phyloP scores from a whole-genome alignment of 2,329 filamentous ascomycete genomes.

The Botrytis paeoniae region DNA sequence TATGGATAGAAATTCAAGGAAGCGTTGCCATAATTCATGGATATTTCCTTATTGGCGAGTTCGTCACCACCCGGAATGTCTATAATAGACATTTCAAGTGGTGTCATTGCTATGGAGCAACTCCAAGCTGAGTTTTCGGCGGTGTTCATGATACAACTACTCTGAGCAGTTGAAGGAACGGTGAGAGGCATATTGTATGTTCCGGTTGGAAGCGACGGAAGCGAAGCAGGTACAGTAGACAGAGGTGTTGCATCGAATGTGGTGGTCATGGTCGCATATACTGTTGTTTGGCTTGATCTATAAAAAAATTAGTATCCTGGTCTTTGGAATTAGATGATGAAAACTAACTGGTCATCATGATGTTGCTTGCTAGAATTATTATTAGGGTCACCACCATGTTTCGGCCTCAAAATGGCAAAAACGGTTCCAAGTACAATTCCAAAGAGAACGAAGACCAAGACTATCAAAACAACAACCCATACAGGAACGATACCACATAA shows the following conservation, averaged over 20 bases:
- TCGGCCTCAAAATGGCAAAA: conserved; percentile 30
- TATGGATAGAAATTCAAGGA: conserved; percentile 49
- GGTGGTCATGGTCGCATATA: conserved; percentile 37
- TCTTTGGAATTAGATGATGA: not conserved
- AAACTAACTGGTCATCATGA: conserved; percentile 27
- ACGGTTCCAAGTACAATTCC: conserved; percentile 54
- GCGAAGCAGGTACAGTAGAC: conserved; percentile 47
- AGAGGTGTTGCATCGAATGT: conserved; percentile 53
- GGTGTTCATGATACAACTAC: conserved; percentile 55
- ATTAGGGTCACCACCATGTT: conserved; percentile 23
- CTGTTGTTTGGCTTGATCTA: conserved; percentile 7
- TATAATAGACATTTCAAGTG: conserved; percentile 29
- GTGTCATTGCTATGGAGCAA: conserved; percentile 48
- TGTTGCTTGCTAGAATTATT: conserved; percentile 8
- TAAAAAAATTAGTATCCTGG: not conserved
- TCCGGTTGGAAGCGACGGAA: conserved; percentile 54
- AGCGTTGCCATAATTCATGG: conserved; percentile 42
- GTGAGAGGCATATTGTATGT: conserved; percentile 53
- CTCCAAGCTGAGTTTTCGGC: conserved; percentile 59
- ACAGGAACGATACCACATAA: conserved; percentile 58
- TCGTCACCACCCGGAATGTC: conserved; percentile 23
- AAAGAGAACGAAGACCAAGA: conserved; percentile 54
- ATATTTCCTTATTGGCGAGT: conserved; percentile 34
- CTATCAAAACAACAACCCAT: conserved; percentile 57
- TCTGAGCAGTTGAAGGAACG: conserved; percentile 48